These are phyloP conservation scores for Neurospora tetrasperma DNA, from an alignment of 495 filamentous ascomycete genomes.

Conservation along the genomic window DNA sequence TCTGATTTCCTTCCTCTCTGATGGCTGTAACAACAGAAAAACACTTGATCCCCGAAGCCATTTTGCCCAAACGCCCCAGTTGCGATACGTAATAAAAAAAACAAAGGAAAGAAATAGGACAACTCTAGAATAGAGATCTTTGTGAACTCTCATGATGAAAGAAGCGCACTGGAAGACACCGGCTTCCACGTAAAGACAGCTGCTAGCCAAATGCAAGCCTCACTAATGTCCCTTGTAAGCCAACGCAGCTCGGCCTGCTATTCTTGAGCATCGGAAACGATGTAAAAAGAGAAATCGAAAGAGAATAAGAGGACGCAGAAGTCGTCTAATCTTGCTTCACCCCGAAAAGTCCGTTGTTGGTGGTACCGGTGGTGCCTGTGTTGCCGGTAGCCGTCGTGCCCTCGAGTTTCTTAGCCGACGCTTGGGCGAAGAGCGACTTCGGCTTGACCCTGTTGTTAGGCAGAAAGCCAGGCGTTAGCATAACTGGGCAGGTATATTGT, in stretches of 20 bases:
- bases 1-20: neutral
- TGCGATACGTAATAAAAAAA: neutral
- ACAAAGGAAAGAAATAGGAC: neutral
- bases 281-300: neutral
- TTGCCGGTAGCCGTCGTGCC: constrained; percentile 22
- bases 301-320: neutral
- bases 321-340: neutral
- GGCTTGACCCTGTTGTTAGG: constrained; percentile 41
- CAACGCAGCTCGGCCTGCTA: neutral
- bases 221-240: neutral
- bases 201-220: neutral
- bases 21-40: neutral
- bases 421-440: constrained; percentile 53
- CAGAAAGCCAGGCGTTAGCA: constrained; percentile 2
- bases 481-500: neutral
- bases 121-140: neutral
- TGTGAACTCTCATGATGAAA: neutral
- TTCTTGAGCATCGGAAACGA: neutral
- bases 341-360: neutral
- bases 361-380: neutral
- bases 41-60: neutral
- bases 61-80: neutral
- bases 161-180: neutral
- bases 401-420: constrained; percentile 45
- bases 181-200: neutral